These are phyloP conservation scores for Neonectria neomacrospora DNA, from an alignment of 2,329 filamentous ascomycete species.

Conservation along the genomic window DNA sequence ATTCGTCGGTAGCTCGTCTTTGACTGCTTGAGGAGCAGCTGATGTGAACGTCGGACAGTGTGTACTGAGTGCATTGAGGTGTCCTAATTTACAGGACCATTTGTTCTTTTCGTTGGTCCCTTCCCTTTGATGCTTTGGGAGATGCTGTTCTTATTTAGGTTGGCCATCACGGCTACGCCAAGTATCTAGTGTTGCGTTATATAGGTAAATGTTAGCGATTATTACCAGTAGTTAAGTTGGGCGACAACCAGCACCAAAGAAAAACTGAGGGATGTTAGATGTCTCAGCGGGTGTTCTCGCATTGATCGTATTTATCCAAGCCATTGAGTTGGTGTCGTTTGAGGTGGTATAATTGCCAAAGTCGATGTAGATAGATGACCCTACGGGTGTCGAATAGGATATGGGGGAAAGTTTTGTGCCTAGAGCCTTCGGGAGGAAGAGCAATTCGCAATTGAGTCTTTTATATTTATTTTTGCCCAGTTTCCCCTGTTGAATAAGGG, in stretches of 20 bases:
- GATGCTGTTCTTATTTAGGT: no score
- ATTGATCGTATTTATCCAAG: neutral
- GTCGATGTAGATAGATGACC: neutral
- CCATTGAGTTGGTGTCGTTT: neutral
- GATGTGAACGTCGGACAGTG: neutral
- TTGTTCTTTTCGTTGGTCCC: neutral
- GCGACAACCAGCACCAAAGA: neutral
- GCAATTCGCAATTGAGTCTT: neutral
- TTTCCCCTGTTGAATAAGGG: no score
- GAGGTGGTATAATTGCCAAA: neutral
- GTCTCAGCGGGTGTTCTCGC: neutral
- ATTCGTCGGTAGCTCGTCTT: neutral
- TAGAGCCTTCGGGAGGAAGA: neutral
- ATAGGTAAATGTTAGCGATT: neutral
- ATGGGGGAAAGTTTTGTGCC: neutral
- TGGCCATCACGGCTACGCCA: no score
- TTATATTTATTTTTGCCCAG: neutral
- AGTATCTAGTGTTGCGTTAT: neutral
- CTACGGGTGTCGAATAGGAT: neutral
- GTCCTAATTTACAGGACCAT: neutral
- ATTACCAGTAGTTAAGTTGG: neutral
- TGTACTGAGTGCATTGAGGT: neutral
- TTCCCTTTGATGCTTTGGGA: neutral
- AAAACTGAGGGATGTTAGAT: neutral
- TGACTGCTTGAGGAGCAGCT: neutral